Conservation (phyloP, 1,284 basidiomycete species). For the Cryptococcus sp. region DNA sequence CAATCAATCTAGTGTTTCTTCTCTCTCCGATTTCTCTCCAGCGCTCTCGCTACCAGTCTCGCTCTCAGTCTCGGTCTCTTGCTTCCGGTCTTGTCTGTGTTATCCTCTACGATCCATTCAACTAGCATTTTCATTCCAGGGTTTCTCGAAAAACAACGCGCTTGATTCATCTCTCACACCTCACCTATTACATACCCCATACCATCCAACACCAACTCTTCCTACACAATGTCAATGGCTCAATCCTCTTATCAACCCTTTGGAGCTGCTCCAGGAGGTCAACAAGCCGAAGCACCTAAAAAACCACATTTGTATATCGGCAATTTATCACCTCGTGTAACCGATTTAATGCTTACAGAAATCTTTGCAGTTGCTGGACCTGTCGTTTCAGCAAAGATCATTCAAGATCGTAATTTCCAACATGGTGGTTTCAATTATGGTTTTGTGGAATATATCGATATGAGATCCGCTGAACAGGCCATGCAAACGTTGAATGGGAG, state of each 20-base stretch:
- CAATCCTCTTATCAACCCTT: background rate
- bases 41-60: conserved; percentile 8
- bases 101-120: background rate
- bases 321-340: conserved; percentile 86
- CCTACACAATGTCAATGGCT: conserved; percentile 4
- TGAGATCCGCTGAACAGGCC: conserved; percentile 94
- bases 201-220: background rate
- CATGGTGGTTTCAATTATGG: conserved; percentile 98
- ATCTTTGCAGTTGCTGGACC: conserved; percentile 93
- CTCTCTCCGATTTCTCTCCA: background rate
- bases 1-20: background rate
- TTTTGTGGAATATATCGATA: conserved; percentile 95
- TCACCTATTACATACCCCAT: no score
- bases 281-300: conserved; percentile 35
- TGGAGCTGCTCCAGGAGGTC: conserved; percentile 5
- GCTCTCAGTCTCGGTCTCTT: conserved; percentile 5
- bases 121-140: no score
- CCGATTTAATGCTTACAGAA: conserved; percentile 71
- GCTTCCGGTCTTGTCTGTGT: conserved; percentile 2
- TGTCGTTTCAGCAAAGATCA: conserved; percentile 97
- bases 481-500: conserved; percentile 93
- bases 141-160: no score
- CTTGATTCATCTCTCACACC: no score
- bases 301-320: conserved; percentile 93
- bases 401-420: conserved; percentile 95